A percentile compares a stretch with the other conserved stretches of the same genome.
phyloP scores from a whole-genome alignment of 768 basidiomycete genomes.

The Antrodiella citrinella region DNA sequence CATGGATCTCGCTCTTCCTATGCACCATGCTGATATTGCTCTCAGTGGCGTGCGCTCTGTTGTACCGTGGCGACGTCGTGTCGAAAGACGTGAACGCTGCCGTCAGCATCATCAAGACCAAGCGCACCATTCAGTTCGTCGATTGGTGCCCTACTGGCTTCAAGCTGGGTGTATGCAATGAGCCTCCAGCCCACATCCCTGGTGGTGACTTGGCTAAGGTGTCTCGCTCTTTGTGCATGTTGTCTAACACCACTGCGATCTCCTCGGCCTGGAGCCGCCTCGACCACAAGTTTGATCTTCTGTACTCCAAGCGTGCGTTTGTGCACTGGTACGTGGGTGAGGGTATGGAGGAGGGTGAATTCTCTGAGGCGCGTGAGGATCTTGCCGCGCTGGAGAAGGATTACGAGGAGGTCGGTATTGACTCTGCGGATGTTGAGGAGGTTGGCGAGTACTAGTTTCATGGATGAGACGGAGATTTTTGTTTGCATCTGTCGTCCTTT shows the following conservation, averaged over 20 bases:
- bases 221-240: slow-evolving; percentile 69
- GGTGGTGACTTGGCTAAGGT: slow-evolving; percentile 74
- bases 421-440: slow-evolving; percentile 44
- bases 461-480: slow-evolving; percentile 7
- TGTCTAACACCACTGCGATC: slow-evolving; percentile 70
- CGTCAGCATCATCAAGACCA: slow-evolving; percentile 67
- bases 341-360: slow-evolving; percentile 90
- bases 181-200: slow-evolving; percentile 66
- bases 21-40: background rate
- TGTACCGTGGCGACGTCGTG: slow-evolving; percentile 72
- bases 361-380: slow-evolving; percentile 98
- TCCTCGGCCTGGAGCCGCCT: slow-evolving; percentile 67
- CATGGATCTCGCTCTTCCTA: slow-evolving; percentile 4
- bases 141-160: slow-evolving; percentile 78
- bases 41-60: slow-evolving; percentile 58
- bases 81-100: slow-evolving; percentile 75
- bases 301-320: slow-evolving; percentile 57
- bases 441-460: slow-evolving; percentile 35
- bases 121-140: slow-evolving; percentile 72
- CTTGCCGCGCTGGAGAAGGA: slow-evolving; percentile 99
- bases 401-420: slow-evolving; percentile 75
- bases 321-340: slow-evolving; percentile 66
- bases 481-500: slow-evolving; percentile 13
- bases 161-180: slow-evolving; percentile 75
- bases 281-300: slow-evolving; percentile 75